Evolutionary conservation across 2,329 filamentous ascomycete genomes (phyloP).

Genomic region (Coleophoma crateriformis): DNA sequence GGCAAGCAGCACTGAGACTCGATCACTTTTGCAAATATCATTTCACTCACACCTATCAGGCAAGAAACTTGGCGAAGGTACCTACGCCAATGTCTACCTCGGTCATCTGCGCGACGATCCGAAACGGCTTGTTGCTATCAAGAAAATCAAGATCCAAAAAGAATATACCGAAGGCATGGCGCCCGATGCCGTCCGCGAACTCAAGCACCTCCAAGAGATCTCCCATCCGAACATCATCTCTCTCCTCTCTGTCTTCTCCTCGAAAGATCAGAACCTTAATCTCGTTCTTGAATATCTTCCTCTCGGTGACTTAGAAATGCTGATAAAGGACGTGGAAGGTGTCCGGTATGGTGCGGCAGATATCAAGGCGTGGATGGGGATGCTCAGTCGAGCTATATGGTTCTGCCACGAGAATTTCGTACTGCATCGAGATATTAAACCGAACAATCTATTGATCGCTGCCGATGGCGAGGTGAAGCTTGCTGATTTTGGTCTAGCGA

Average conservation of each 20-base stretch:
- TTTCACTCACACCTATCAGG: conserved; percentile 39
- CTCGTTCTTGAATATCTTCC: conserved; percentile 92
- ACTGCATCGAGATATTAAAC: conserved; percentile 96
- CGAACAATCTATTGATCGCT: conserved; percentile 94
- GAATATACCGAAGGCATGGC: conserved; percentile 88
- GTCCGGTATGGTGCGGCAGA: conserved; percentile 83
- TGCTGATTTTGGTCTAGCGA: conserved; percentile 93
- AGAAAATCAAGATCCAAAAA: conserved; percentile 83
- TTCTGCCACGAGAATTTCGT: conserved; percentile 96
- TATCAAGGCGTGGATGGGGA: conserved; percentile 98
- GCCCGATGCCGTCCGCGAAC: conserved; percentile 91
- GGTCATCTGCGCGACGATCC: conserved; percentile 74
- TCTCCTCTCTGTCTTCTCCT: conserved; percentile 87
- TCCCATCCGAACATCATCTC: conserved; percentile 94
- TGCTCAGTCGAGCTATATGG: conserved; percentile 89
- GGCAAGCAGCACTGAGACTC: too few species aligned
- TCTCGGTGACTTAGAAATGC: conserved; percentile 88
- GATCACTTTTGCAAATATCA: too few species aligned
- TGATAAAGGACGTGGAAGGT: conserved; percentile 76
- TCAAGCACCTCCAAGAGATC: conserved; percentile 92
- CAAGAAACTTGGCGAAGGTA: conserved; percentile 91
- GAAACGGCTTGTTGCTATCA: conserved; percentile 76
- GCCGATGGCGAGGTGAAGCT: conserved; percentile 91
- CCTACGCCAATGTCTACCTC: conserved; percentile 92
- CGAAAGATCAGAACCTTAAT: conserved; percentile 94